Evolutionary conservation across 2,329 filamentous ascomycete genomes (phyloP).

Genomic region (Verticillium nonalfalfae): DNA sequence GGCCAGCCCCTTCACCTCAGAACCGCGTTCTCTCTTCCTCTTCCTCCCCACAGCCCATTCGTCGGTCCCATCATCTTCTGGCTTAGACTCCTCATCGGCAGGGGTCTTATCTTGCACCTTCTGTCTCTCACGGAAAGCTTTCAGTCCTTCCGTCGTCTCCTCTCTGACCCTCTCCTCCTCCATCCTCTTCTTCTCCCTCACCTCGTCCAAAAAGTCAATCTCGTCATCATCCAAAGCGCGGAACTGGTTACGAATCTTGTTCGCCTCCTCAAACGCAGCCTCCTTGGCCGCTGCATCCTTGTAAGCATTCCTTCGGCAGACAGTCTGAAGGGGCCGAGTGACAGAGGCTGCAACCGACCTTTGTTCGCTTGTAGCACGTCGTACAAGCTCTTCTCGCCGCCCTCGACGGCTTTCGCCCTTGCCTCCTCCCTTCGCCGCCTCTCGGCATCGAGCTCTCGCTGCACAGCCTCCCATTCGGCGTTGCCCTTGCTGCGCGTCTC

Average conservation of each 20-base stretch:
- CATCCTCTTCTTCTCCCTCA: constrained; percentile 38
- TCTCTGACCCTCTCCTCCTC: constrained; percentile 48
- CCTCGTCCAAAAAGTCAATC: constrained; percentile 64
- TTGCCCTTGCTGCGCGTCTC: constrained; percentile 15
- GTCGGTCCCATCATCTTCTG: constrained; percentile 25
- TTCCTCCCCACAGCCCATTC: constrained; percentile 20
- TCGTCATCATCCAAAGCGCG: constrained; percentile 73
- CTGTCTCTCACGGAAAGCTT: constrained; percentile 48
- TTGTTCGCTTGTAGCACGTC: constrained; percentile 79
- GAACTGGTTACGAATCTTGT: constrained; percentile 69
- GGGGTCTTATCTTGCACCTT: constrained; percentile 16
- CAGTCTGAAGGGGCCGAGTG: neutral
- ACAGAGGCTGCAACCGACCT: constrained; percentile 36
- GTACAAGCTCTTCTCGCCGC: constrained; percentile 57
- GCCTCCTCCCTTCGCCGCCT: constrained; percentile 47
- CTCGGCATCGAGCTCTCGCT: constrained; percentile 57
- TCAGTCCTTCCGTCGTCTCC: constrained; percentile 52
- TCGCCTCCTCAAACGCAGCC: constrained; percentile 72
- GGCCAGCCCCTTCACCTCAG: constrained; percentile 14
- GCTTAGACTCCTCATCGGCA: constrained; percentile 9
- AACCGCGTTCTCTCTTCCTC: constrained; percentile 29
- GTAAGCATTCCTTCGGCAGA: neutral
- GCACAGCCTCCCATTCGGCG: constrained; percentile 58
- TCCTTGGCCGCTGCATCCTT: constrained; percentile 61
- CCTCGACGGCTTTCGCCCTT: constrained; percentile 32